Percentiles rank a stretch among this genome's conserved stretches.
Evolutionary conservation across 192 early-diverging fungal genomes (phyloP).

Genomic region (Gamsiella multidivaricata): DNA sequence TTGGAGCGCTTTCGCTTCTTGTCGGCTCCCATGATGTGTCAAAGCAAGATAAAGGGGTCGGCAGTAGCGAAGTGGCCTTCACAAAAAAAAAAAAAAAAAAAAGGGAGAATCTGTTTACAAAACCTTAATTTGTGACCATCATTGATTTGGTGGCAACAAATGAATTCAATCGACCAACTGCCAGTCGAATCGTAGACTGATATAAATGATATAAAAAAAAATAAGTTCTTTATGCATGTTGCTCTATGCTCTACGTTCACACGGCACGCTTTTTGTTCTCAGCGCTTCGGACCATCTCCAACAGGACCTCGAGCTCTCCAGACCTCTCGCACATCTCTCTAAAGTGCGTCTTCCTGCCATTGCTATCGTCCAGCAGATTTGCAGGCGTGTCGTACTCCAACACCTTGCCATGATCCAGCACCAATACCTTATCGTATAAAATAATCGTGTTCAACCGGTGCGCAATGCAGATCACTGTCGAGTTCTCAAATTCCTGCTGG

Average conservation of each 20-base stretch:
- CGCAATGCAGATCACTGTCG: constrained; percentile 87
- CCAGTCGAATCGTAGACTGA: too few relatives aligned
- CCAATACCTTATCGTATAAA: constrained; percentile 71
- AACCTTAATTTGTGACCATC: too few relatives aligned
- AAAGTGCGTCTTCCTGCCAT: constrained; percentile 69
- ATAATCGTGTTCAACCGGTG: constrained; percentile 85
- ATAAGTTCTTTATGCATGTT: too few relatives aligned
- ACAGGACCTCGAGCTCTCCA: constrained; percentile 80
- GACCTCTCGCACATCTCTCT: constrained; percentile 82
- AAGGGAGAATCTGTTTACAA: not conserved
- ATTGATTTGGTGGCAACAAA: too few relatives aligned
- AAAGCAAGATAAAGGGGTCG: too few relatives aligned
- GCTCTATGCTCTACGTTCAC: not conserved
- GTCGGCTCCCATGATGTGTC: constrained; percentile 20
- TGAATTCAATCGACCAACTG: too few relatives aligned
- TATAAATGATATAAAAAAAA: too few relatives aligned
- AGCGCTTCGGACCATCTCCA: constrained; percentile 59
- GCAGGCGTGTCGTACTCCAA: constrained; percentile 85
- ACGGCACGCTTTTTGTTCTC: constrained; percentile 17
- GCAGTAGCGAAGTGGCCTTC: too few relatives aligned
- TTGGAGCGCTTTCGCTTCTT: constrained; percentile 41
- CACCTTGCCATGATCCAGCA: constrained; percentile 80
- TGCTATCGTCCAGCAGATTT: constrained; percentile 68
- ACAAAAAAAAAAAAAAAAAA: not conserved
- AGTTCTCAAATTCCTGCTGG: constrained; percentile 74